These are phyloP conservation scores for Nigrograna mackinnonii DNA, from an alignment of 2,329 filamentous ascomycete genomes.

Conservation along the genomic window DNA sequence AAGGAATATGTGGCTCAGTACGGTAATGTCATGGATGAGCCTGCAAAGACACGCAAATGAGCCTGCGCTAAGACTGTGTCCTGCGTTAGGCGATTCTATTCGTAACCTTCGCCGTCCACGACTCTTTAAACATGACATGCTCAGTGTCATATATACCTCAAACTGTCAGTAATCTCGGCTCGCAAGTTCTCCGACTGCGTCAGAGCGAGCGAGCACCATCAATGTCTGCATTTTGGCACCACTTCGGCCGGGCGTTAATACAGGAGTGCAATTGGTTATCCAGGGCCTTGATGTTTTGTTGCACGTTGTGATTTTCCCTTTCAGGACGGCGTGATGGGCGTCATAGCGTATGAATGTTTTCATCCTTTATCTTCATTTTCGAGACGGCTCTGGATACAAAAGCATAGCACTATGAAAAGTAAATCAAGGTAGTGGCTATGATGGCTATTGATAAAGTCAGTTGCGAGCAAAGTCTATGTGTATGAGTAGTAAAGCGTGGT, in stretches of 20 bases:
- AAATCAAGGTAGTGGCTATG: slow-evolving; percentile 25
- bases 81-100: slow-evolving; percentile 18
- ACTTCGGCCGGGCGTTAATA: slow-evolving; percentile 38
- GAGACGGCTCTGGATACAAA: slow-evolving; percentile 40
- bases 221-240: slow-evolving; percentile 40
- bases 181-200: no score
- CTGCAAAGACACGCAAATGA: slow-evolving; percentile 22
- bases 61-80: slow-evolving; percentile 23
- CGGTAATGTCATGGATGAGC: slow-evolving; percentile 33
- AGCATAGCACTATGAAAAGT: slow-evolving; percentile 35
- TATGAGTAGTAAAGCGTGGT: slow-evolving; percentile 25
- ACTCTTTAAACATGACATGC: no score
- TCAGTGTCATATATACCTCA: no score
- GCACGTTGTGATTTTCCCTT: slow-evolving; percentile 22
- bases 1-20: slow-evolving; percentile 64
- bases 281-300: slow-evolving; percentile 16
- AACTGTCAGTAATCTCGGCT: no score
- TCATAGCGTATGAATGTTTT: slow-evolving; percentile 14
- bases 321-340: slow-evolving; percentile 28
- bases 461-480: slow-evolving; percentile 12
- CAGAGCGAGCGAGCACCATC: no score
- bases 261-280: slow-evolving; percentile 32
- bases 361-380: slow-evolving; percentile 39
- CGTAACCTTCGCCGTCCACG: slow-evolving; percentile 3
- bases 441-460: slow-evolving; percentile 7